Evolutionary conservation across 225 moss, liverwort and hornwort species (phyloP).

Genomic region (Climacium dendroides): DNA sequence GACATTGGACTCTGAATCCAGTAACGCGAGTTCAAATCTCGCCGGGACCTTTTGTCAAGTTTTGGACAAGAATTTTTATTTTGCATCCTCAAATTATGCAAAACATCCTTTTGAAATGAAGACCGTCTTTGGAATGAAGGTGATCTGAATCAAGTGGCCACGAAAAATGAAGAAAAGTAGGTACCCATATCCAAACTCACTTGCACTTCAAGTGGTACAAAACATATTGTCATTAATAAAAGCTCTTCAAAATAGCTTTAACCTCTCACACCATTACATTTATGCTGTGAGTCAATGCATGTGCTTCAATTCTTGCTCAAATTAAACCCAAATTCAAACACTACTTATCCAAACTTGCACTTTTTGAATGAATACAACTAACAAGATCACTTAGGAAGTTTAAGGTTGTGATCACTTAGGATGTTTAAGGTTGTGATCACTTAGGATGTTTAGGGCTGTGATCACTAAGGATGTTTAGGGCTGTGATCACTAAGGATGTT

Average conservation of each 20-base stretch:
- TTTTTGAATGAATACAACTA: not conserved
- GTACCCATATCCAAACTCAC: not conserved
- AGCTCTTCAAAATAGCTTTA: not conserved
- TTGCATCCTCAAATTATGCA: not conserved
- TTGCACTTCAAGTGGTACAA: not conserved
- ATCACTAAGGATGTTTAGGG: no score
- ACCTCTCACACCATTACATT: not conserved
- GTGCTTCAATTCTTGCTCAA: not conserved
- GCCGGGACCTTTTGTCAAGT: not conserved
- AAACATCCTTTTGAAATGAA: not conserved
- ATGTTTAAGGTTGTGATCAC: no score
- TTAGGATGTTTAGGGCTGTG: no score
- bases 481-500: no score
- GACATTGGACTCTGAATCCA: conserved; percentile 54
- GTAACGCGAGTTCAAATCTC: conserved; percentile 57
- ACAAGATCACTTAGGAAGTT: not conserved
- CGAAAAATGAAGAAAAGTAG: not conserved
- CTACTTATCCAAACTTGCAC: no score
- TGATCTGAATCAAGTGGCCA: not conserved
- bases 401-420: not conserved
- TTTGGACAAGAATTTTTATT: no score
- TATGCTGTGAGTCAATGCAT: not conserved
- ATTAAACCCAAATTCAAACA: not conserved
- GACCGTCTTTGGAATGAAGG: not conserved
- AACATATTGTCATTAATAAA: not conserved